Conservation (phyloP, 331 rosid genomes). For the Telfairia occidentalis region DNA sequence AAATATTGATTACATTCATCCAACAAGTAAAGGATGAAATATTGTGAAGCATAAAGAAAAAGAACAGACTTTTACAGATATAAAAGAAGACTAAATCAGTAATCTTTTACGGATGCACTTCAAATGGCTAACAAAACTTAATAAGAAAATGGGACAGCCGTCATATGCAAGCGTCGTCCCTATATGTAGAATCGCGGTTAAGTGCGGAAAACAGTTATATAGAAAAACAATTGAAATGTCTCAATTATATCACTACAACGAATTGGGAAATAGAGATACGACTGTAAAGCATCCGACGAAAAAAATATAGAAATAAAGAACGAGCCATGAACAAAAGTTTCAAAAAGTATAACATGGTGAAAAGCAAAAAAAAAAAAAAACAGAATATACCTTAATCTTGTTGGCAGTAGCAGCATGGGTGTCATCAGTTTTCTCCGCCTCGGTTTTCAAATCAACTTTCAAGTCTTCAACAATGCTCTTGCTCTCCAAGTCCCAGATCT, state of each 20-base stretch:
- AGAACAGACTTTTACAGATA: background rate
- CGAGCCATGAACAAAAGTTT: too few species aligned
- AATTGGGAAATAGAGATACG: too few species aligned
- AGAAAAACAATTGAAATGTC: background rate
- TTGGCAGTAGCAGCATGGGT: conserved; percentile 30
- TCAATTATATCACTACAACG: background rate
- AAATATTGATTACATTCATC: background rate
- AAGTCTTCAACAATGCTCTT: conserved; percentile 88
- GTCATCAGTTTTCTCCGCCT: conserved; percentile 59
- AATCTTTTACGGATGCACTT: background rate
- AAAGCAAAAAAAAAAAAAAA: background rate
- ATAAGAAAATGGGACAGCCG: background rate
- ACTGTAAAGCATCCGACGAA: background rate
- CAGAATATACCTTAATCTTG: conserved; percentile 59
- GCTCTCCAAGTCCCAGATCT: conserved; percentile 99
- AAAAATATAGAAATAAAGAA: background rate
- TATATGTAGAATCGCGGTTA: background rate
- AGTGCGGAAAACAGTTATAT: background rate
- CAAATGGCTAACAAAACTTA: background rate
- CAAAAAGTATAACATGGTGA: background rate
- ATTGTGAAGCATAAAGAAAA: background rate
- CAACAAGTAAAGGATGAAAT: background rate
- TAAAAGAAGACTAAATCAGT: background rate
- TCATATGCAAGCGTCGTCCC: background rate
- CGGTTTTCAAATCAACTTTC: conserved; percentile 75